These are phyloP conservation scores for Emergomyces africanus DNA, from an alignment of 2,329 filamentous ascomycete species.

Conservation along the genomic window DNA sequence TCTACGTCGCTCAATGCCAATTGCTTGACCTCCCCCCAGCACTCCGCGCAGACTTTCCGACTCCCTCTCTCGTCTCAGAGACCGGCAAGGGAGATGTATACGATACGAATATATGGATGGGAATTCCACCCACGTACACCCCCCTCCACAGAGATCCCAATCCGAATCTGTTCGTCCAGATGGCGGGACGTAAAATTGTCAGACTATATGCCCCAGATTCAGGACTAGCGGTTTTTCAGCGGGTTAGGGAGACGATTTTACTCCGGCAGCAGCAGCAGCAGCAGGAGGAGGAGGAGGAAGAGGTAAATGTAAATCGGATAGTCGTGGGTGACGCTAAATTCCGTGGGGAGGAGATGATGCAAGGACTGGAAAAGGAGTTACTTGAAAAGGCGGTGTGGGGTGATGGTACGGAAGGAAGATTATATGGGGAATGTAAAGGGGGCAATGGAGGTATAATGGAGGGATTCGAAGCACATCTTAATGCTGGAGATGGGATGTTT, in stretches of 20 bases:
- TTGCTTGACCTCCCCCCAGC: slow-evolving; percentile 52
- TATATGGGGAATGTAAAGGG: slow-evolving; percentile 3
- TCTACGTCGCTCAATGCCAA: slow-evolving; percentile 80
- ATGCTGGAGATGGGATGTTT: slow-evolving; percentile 58
- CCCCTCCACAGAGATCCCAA: slow-evolving; percentile 89
- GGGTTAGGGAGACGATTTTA: slow-evolving; percentile 26
- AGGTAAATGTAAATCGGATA: slow-evolving; percentile 6
- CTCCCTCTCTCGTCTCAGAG: slow-evolving; percentile 48
- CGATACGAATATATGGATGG: slow-evolving; percentile 75
- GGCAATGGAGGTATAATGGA: background rate
- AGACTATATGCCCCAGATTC: slow-evolving; percentile 54
- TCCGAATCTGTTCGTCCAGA: slow-evolving; percentile 79
- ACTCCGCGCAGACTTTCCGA: slow-evolving; percentile 54
- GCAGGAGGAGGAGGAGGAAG: slow-evolving; percentile 7
- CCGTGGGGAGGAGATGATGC: slow-evolving; percentile 83
- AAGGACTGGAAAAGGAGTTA: slow-evolving; percentile 53
- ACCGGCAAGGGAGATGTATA: slow-evolving; percentile 77
- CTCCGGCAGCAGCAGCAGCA: slow-evolving; percentile 23
- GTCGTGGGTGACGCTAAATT: slow-evolving; percentile 37
- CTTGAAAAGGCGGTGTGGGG: slow-evolving; percentile 63
- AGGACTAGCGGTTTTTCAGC: slow-evolving; percentile 53
- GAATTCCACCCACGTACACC: slow-evolving; percentile 73
- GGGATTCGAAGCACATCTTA: slow-evolving; percentile 43
- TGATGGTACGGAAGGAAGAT: slow-evolving; percentile 4
- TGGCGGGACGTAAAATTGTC: slow-evolving; percentile 59